A percentile compares a stretch with the other conserved stretches of the same genome.
Evolutionary conservation across 1,139 yeast species (phyloP).

Genomic region (Sugiyamaella xylanicola): DNA sequence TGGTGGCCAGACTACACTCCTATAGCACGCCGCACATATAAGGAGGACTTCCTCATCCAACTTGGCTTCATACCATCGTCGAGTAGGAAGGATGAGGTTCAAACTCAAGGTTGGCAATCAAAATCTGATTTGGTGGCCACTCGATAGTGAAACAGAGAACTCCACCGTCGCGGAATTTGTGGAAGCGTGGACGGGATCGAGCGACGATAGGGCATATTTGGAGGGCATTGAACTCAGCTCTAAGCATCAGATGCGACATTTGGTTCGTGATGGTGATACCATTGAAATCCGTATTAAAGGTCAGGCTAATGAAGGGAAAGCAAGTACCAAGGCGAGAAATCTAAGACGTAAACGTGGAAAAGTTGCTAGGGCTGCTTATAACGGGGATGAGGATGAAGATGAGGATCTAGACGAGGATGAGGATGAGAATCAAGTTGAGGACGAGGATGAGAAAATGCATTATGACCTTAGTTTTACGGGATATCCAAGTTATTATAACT

Average conservation of each 20-base stretch:
- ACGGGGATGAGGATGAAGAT: neutral
- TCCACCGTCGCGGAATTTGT: slow-evolving; percentile 5
- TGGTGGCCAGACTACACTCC: too few species aligned
- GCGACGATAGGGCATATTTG: slow-evolving; percentile 8
- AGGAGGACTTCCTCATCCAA: too few species aligned
- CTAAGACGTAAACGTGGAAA: slow-evolving; percentile 19
- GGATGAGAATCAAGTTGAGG: neutral
- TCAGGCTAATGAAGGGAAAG: slow-evolving; percentile 25
- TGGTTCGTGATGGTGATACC: slow-evolving; percentile 21
- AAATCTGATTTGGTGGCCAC: slow-evolving; percentile 15
- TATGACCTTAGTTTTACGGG: too few species aligned
- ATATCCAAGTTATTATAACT: neutral
- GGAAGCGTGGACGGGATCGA: slow-evolving; percentile 4
- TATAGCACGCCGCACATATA: neutral
- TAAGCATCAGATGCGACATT: slow-evolving; percentile 16
- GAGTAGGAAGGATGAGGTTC: too few species aligned
- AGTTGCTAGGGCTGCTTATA: neutral
- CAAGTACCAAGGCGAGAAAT: slow-evolving; percentile 27
- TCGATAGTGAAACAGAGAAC: slow-evolving; percentile 6
- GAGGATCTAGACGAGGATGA: neutral
- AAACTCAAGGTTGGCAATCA: slow-evolving; percentile 17
- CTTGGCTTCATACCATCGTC: too few species aligned
- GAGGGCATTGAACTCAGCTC: slow-evolving; percentile 14
- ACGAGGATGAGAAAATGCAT: too few species aligned
- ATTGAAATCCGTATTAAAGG: slow-evolving; percentile 16